Evolutionary conservation across 176 grass and related monocot genomes (phyloP).

Genomic region (Alloteropsis semialata): DNA sequence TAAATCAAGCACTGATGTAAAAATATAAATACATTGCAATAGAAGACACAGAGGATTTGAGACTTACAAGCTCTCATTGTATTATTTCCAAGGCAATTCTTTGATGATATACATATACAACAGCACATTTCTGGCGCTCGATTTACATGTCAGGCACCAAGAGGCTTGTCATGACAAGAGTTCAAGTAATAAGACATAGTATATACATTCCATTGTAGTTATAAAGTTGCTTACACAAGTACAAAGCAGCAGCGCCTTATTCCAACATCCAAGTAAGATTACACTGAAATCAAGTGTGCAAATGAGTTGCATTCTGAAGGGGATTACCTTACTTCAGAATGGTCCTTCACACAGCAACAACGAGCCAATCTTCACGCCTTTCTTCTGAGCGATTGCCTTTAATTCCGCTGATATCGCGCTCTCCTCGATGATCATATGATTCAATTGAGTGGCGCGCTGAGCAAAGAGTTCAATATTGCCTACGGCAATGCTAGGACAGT

Average conservation of each 20-base stretch:
- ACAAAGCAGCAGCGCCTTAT: constrained; percentile 20
- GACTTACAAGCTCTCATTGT: background rate
- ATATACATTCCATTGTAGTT: background rate
- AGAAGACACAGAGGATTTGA: background rate
- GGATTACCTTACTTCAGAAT: constrained; percentile 27
- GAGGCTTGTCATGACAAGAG: constrained; percentile 8
- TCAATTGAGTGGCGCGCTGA: constrained; percentile 43
- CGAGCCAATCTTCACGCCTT: constrained; percentile 55
- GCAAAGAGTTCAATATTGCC: constrained; percentile 49
- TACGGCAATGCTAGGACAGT: constrained; percentile 48
- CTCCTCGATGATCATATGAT: constrained; percentile 61
- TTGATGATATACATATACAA: constrained; percentile 21
- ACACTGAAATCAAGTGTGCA: background rate
- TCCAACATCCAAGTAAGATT: constrained; percentile 7
- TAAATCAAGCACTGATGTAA: background rate
- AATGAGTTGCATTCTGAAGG: constrained; percentile 28
- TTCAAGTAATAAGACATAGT: background rate
- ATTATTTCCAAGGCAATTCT: background rate
- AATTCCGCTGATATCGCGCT: constrained; percentile 42
- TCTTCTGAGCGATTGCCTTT: constrained; percentile 31
- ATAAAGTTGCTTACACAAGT: constrained; percentile 3
- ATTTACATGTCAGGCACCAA: constrained; percentile 45
- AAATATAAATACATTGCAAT: background rate
- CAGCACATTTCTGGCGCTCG: constrained; percentile 17
- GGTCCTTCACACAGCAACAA: constrained; percentile 24